phyloP scores from a whole-genome alignment of 1,284 basidiomycete genomes.

The Puccinia novopanici region DNA sequence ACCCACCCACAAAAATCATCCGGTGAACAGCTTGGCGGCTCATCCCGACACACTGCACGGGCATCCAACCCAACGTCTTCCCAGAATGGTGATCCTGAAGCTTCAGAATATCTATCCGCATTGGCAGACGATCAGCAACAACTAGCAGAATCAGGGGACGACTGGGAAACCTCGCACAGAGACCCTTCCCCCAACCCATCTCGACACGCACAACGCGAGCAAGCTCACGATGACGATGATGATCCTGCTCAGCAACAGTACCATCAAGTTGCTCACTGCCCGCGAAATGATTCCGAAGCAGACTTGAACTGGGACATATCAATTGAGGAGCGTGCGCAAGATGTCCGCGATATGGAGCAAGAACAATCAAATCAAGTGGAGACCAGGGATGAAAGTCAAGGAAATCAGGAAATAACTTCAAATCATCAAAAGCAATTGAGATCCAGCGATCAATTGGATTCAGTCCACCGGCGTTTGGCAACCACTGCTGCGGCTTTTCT shows the following conservation, averaged over 20 bases:
- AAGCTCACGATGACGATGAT: background rate
- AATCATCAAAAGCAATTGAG: background rate
- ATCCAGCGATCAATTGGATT: constrained; percentile 15
- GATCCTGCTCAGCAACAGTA: constrained; percentile 2
- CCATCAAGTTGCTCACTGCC: background rate
- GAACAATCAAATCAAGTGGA: background rate
- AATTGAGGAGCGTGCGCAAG: constrained; percentile 16
- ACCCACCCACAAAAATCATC: background rate
- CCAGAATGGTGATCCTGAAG: background rate
- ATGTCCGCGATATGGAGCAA: constrained; percentile 10
- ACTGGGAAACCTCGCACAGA: background rate
- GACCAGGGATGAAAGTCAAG: background rate
- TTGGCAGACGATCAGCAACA: background rate
- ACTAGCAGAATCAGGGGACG: constrained; percentile 1
- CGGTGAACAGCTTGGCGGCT: background rate
- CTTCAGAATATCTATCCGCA: background rate
- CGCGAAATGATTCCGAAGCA: constrained; percentile 13
- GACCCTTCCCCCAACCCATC: background rate
- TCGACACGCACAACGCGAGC: background rate
- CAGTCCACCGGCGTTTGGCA: constrained; percentile 36
- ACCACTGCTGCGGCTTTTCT: constrained; percentile 48
- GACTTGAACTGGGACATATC: constrained; percentile 40
- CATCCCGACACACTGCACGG: background rate
- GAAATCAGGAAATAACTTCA: background rate
- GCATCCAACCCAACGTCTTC: background rate